Percentiles rank a stretch among this genome's conserved stretches.
Conservation (phyloP, 176 grass and related monocot species). For the Triticum urartu region DNA sequence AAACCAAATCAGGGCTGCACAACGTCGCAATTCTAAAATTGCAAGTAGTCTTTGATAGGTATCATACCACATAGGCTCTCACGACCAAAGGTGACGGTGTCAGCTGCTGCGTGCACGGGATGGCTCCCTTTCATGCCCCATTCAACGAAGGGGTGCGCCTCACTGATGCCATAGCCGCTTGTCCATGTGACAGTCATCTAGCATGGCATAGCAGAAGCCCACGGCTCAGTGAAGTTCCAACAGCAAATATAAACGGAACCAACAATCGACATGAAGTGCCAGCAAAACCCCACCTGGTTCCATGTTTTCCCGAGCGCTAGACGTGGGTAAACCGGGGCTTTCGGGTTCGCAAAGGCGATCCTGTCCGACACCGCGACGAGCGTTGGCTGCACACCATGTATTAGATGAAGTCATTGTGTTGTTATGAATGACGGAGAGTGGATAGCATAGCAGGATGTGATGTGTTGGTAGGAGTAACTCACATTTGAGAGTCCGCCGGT, state of each 20-base stretch:
- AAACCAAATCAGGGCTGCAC: too few species aligned
- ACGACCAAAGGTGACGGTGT: slow-evolving; percentile 67
- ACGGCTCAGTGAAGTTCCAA: not conserved
- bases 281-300: slow-evolving; percentile 59
- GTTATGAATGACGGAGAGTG: not conserved
- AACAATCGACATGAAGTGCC: not conserved
- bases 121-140: slow-evolving; percentile 58
- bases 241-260: not conserved
- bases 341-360: slow-evolving; percentile 74
- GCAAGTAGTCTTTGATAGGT: too few species aligned
- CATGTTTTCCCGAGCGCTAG: slow-evolving; percentile 71
- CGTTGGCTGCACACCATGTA: slow-evolving; percentile 53
- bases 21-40: too few species aligned
- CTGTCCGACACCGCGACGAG: slow-evolving; percentile 74
- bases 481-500: slow-evolving; percentile 71
- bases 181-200: slow-evolving; percentile 99
- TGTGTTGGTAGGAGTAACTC: slow-evolving; percentile 13
- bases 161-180: slow-evolving; percentile 70
- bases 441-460: not conserved
- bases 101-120: slow-evolving; percentile 42
- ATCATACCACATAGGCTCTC: slow-evolving; percentile 78
- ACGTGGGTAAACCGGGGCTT: slow-evolving; percentile 82
- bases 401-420: not conserved
- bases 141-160: slow-evolving; percentile 86
- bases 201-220: not conserved